Conservation (phyloP, 225 moss, liverwort and hornwort genomes). For the Thuidium tamariscinum region DNA sequence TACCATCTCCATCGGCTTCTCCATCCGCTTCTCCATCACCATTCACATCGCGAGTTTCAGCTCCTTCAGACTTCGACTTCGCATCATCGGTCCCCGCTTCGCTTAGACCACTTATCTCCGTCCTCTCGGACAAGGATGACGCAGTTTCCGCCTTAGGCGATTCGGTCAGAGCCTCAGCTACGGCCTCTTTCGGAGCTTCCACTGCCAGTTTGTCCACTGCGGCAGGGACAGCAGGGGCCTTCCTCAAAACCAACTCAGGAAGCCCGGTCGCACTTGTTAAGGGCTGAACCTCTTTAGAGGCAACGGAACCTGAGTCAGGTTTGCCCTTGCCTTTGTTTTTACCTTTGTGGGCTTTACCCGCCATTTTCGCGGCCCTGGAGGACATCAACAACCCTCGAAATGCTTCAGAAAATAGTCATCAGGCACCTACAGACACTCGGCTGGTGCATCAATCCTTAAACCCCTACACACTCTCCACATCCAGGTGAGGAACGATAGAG, state of each 20-base stretch:
- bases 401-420: neutral
- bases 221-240: slow-evolving; percentile 33
- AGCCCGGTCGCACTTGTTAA: slow-evolving; percentile 36
- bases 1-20: slow-evolving; percentile 26
- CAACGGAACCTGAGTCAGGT: slow-evolving; percentile 11
- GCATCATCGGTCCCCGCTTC: neutral
- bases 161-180: slow-evolving; percentile 5
- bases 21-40: slow-evolving; percentile 25
- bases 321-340: slow-evolving; percentile 72
- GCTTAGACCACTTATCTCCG: neutral
- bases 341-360: slow-evolving; percentile 65
- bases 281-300: slow-evolving; percentile 25
- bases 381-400: neutral
- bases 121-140: neutral
- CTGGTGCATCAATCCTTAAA: neutral
- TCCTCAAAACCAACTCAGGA: slow-evolving; percentile 36
- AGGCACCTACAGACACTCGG: neutral
- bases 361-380: slow-evolving; percentile 57
- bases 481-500: neutral
- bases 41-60: slow-evolving; percentile 18
- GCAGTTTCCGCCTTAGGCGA: slow-evolving; percentile 7
- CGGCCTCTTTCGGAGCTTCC: slow-evolving; percentile 28
- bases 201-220: slow-evolving; percentile 41
- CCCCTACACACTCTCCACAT: neutral
- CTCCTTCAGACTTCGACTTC: slow-evolving; percentile 7